These are phyloP conservation scores for Aspergillus tubingensis DNA, from an alignment of 2,329 filamentous ascomycete species.

Conservation along the genomic window DNA sequence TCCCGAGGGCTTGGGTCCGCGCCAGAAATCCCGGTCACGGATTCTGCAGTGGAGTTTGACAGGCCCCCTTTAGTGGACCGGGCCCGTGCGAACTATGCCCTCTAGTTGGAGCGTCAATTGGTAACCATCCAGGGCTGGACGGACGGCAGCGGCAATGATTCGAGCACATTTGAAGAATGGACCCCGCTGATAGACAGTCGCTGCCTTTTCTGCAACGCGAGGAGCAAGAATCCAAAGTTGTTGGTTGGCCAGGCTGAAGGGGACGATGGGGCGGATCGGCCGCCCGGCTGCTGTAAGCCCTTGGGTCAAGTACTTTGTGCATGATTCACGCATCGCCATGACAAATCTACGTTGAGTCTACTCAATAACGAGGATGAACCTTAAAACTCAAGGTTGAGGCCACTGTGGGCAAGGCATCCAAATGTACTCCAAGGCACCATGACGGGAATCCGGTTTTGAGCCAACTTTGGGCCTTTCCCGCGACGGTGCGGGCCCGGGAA, in stretches of 20 bases:
- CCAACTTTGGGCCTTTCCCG: background rate
- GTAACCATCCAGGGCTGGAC: background rate
- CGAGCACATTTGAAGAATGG: background rate
- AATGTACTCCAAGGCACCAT: background rate
- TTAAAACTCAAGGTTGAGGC: background rate
- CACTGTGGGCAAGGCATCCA: background rate
- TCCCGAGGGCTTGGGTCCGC: constrained; percentile 4
- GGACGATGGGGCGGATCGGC: background rate
- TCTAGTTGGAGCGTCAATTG: background rate
- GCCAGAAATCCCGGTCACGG: background rate
- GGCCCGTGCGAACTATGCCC: constrained; percentile 6
- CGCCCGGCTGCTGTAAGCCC: background rate
- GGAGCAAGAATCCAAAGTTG: too few relatives aligned
- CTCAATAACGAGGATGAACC: background rate
- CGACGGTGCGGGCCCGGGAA: background rate
- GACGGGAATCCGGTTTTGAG: background rate
- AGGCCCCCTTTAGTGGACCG: background rate
- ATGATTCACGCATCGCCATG: background rate
- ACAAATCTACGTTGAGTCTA: background rate
- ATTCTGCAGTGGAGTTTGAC: background rate
- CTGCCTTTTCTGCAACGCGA: background rate
- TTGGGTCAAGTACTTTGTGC: too few relatives aligned
- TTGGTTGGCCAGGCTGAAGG: background rate
- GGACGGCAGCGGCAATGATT: background rate
- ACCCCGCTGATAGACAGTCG: background rate